Evolutionary conservation across 768 basidiomycete species (phyloP).

Genomic region (Brasilioporus rufonigricans): DNA sequence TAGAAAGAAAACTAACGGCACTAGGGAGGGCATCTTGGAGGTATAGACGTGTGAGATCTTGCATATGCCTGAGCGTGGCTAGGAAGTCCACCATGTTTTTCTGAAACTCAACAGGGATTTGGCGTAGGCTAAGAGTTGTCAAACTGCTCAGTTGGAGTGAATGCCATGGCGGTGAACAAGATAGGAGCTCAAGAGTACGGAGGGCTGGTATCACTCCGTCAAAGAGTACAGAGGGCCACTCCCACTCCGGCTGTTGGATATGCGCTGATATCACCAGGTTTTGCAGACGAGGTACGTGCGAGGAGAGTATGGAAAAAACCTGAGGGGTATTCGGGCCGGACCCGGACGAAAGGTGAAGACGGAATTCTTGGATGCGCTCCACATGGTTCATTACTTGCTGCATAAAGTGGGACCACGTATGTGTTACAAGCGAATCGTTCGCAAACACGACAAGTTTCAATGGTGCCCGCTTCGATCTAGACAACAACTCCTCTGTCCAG

Average conservation of each 20-base stretch:
- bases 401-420: too few relatives aligned
- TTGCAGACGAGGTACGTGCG: neutral
- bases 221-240: neutral
- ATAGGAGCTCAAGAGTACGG: neutral
- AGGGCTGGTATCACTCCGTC: neutral
- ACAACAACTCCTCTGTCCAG: neutral
- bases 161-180: neutral
- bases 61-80: slow-evolving; percentile 33
- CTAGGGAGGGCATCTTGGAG: slow-evolving; percentile 32
- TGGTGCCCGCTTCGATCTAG: neutral
- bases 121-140: slow-evolving; percentile 33
- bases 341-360: neutral
- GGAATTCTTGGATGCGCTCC: neutral
- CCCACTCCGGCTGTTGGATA: too few relatives aligned
- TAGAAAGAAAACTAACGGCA: neutral
- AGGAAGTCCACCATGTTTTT: slow-evolving; percentile 33
- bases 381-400: neutral
- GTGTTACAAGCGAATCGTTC: too few relatives aligned
- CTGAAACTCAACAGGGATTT: slow-evolving; percentile 18
- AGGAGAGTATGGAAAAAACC: neutral
- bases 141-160: slow-evolving; percentile 21
- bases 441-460: too few relatives aligned
- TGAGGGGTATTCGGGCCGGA: too few relatives aligned
- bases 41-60: slow-evolving; percentile 30
- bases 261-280: neutral